Base-by-base conservation (phyloP, 75 land plant genomes). In the Pinus albicaulis region DNA sequence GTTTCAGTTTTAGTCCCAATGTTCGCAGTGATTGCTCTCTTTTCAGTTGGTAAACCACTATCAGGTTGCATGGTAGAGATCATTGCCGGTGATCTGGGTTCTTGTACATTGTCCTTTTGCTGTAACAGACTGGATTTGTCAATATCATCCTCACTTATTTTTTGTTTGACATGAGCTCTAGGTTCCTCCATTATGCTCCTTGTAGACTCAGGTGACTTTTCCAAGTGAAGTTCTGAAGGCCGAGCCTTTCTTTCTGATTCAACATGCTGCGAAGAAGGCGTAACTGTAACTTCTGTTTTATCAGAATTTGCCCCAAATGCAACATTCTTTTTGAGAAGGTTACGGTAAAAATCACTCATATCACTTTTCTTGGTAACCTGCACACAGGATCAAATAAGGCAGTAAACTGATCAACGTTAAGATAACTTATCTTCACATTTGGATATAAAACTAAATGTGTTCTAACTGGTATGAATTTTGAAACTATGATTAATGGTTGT, bases 321-420 rank as follows among this genome's bases (percentile, higher is more conserved):
- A 19, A 94, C 98, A 81, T 96, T 96, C 76, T 90, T 90, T 28
- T 79, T 34, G 20, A 96, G 76, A 63, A 85, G 89, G 76, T 89
- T 89, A 79, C 91, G 86, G 78, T 96, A 96, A 72, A 96, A 96
- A 55, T 96, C 99, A 83, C 90, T 92, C 72, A 96, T 20, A 74
- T 96, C 99, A 55, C 71, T 66, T 85, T 91, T 94, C 88, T 94
- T 96, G 1, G 99, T 90, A 34, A 96, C 98, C 99, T 96, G 77
- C 14, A 76, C 19, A 74, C 5, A 25, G 17, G 55, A 65, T 12
- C 55, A 53, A 24, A 26, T n/a, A 61, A 75, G 11, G 20, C n/a
- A 57, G 65, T 55, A 12, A 48, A 48, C 38, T 22, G 24, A 13
- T 55, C 31, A 73, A 26, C 13, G 22, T 3, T 57, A 57, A 3